Base-by-base conservation (phyloP, 2,329 filamentous ascomycete species). In the Colletotrichum nymphaeae region DNA sequence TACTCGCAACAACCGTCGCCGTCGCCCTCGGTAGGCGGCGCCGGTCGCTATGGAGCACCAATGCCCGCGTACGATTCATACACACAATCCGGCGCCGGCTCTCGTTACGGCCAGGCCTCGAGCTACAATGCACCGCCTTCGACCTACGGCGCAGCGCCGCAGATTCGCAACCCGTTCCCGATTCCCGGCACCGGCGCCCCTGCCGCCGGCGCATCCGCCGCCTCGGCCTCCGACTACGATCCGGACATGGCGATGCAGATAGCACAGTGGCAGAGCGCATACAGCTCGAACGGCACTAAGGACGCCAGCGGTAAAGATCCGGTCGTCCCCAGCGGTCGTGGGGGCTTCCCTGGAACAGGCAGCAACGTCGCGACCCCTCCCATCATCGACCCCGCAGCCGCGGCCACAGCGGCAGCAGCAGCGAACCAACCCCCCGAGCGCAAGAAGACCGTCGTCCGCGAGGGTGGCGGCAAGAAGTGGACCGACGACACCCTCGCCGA, bases 201-300 rank as follows among this genome's bases (percentile, higher is more conserved):
- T 49, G 19, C 19, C 16, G 19, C 7, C 42, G 42, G 37, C 37
- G 37, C 37, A 42, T 42, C 42, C 19, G 19, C 16, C 42, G 42
- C 42, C 3, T 19, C 42, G 7, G 19, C 79, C 69, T 78, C 77
- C 75, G 86, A 88, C 75, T 90, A 87, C 79, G 89, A 98, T 78
- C 91, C 94, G 3, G 95, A 98, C 77, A 93, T 94, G 86, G 95
- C 97, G 71, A 95, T 94, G 35, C 94, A 97, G 82, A 95, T 98
- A 74, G 95, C 95, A 62, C 94, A 97, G 83, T 98, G 96, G 95
- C 95, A 97, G 83, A 96, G 93, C 83, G 94, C 95, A 30, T 98
- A 98, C 83, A 90, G 91, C 75, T 88, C 87, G 63, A 92, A 49
- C 42, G 37, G 37, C 37, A 49, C 7, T 1, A 49, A 89, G 77